Percentiles rank a stretch among this genome's conserved stretches.
Evolutionary conservation across 352 stramenopile species (phyloP).

Genomic region (Phytophthora lateralis): DNA sequence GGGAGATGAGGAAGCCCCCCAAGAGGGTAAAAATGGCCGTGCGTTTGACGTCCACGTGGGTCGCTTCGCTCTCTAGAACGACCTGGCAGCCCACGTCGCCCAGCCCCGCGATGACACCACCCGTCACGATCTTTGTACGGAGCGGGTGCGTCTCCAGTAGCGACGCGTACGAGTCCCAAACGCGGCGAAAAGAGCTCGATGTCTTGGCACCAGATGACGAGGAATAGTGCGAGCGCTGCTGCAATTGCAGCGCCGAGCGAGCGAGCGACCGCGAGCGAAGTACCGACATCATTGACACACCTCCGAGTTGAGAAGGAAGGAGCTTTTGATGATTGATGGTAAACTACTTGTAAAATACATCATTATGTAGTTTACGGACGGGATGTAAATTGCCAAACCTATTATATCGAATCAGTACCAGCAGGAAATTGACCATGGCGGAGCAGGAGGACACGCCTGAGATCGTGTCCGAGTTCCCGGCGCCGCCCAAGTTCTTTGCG

Average conservation of each 20-base stretch:
- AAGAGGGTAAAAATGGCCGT: constrained; percentile 71
- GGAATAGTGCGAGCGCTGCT: constrained; percentile 1
- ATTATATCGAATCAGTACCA: background rate
- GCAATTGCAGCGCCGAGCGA: constrained; percentile 4
- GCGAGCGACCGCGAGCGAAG: constrained; percentile 16
- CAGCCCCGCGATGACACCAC: constrained; percentile 57
- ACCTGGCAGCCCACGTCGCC: constrained; percentile 79
- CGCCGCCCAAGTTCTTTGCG: constrained; percentile 78
- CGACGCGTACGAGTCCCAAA: constrained; percentile 59
- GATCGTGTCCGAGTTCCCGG: constrained; percentile 86
- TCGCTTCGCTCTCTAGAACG: constrained; percentile 39
- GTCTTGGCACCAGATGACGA: constrained; percentile 17
- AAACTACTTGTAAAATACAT: too few species aligned
- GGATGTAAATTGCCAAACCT: background rate
- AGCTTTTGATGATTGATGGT: too few species aligned
- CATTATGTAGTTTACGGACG: too few species aligned
- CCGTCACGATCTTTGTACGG: constrained; percentile 71
- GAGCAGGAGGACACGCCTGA: constrained; percentile 56
- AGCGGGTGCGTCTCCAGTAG: constrained; percentile 65
- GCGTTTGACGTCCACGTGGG: constrained; percentile 51
- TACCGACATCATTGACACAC: constrained; percentile 43
- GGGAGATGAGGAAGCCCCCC: constrained; percentile 66
- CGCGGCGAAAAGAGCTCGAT: constrained; percentile 27
- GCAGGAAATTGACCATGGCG: background rate
- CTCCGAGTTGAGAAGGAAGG: too few species aligned